Evolutionary conservation across 768 basidiomycete genomes (phyloP), one percentile per base, ranked within the genome.

Genomic region (Mrakia blollopis): DNA sequence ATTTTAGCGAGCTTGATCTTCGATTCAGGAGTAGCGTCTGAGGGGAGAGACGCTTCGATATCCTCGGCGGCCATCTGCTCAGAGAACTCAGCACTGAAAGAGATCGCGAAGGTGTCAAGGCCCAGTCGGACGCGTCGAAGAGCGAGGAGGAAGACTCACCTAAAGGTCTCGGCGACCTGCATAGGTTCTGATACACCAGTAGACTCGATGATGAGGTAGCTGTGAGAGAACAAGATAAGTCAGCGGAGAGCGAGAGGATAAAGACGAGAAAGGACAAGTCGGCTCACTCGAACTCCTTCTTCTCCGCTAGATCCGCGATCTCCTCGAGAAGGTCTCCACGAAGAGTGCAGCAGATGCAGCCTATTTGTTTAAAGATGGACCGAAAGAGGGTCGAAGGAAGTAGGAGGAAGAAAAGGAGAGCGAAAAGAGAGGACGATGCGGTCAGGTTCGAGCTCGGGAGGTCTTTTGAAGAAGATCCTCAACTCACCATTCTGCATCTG

Each of bases 261-360:
- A 1, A 65, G 9, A 37, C 10, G 32, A 54, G 7, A 6, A 44
- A 30, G 3, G 16, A 61, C 39, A 37, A 37, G 47, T 4, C 37
- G 47, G 60, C 67, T 69, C 57, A 82, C 79, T 84, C 84, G 63
- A 82, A 82, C 2, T 63, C 57, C 5, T 77, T 79, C 25, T 76
- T 71, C 23, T 82, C 81, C 0, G 82, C 83, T 1, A 84, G 79
- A 35, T 74, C 77, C 9, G 81, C 82, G 8, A 84, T 79, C 77
- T 83, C 82, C 69, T 84, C 83, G 25, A 84, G 78, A 3, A 84
- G 70, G 70, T 84, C 83, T 3, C 80, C 81, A 44, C 83, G 81
- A 4, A 84, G 79, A 5, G 82, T 84, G 77, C 83, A 83, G 80
- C 83, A 83, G 69, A 84, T 83, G 74, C 83, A 83, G 6, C 83